Conservation (phyloP, 345 rosid genomes). For the Rhizophora mangle region DNA sequence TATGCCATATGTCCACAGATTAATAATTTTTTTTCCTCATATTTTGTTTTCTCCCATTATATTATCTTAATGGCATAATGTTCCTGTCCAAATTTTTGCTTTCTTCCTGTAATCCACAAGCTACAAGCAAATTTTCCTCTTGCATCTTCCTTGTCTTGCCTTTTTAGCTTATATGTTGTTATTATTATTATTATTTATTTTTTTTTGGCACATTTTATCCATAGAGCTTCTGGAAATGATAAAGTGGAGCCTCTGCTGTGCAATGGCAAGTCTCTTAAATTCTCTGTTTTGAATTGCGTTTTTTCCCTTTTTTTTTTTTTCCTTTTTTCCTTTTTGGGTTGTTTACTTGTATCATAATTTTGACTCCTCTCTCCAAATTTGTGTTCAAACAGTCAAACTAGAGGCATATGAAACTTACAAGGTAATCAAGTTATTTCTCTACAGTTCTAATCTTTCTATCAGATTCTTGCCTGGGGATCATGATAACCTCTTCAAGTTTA, state of each 20-base stretch:
- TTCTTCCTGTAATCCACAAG: background rate
- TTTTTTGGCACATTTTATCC: constrained; percentile 9
- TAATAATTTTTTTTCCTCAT: background rate
- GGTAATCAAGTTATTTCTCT: constrained; percentile 38
- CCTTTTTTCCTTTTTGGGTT: background rate
- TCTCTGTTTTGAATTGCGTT: background rate
- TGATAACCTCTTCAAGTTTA: too few relatives aligned
- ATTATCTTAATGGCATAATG: background rate
- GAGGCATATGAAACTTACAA: constrained; percentile 67
- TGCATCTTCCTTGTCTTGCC: background rate
- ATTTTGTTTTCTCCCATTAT: too few relatives aligned
- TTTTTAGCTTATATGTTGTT: background rate
- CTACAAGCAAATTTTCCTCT: background rate
- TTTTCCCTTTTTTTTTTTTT: constrained; percentile 2
- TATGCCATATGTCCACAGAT: background rate
- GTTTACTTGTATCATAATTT: constrained; percentile 16
- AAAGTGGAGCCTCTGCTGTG: constrained; percentile 49
- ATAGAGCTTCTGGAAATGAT: constrained; percentile 69
- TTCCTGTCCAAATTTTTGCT: background rate
- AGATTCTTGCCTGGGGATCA: background rate
- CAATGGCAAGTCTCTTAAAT: constrained; percentile 55
- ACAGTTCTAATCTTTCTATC: background rate
- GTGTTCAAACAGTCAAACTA: constrained; percentile 52
- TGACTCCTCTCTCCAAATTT: background rate
- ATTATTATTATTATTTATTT: background rate